Evolutionary conservation across 768 basidiomycete species (phyloP).

Genomic region (Hericium coralloides): DNA sequence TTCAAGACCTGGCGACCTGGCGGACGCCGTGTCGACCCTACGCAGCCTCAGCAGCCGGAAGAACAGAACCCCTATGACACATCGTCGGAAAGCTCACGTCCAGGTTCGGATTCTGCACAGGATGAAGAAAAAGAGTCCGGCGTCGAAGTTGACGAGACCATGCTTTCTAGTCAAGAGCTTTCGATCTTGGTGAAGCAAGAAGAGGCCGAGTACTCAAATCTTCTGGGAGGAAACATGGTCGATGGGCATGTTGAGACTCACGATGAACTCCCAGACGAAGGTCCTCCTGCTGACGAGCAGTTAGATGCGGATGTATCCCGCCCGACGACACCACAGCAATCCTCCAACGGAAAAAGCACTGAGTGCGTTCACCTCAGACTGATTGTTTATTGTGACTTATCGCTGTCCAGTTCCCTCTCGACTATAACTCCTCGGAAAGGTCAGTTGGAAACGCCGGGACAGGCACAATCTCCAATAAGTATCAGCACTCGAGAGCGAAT

Average conservation of each 20-base stretch:
- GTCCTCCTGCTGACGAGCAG: conserved; percentile 25
- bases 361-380: no score
- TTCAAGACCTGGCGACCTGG: conserved; percentile 51
- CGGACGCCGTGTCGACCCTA: conserved; percentile 2
- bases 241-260: conserved; percentile 13
- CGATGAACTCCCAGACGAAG: conserved; percentile 19
- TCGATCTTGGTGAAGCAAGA: conserved; percentile 27
- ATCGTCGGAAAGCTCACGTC: background rate
- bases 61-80: conserved; percentile 3
- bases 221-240: conserved; percentile 5
- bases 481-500: no score
- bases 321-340: no score
- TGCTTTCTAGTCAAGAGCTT: conserved; percentile 44
- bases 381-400: no score
- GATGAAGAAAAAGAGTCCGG: conserved; percentile 18
- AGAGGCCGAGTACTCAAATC: conserved; percentile 13
- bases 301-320: conserved; percentile 10
- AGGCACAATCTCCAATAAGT: no score
- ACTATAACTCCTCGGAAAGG: no score
- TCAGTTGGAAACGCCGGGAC: no score
- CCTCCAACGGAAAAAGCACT: no score
- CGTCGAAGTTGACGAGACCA: conserved; percentile 43
- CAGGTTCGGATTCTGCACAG: background rate
- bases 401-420: no score
- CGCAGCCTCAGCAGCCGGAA: background rate